Base-by-base conservation (phyloP, 2,329 filamentous ascomycete genomes). In the Exophiala dermatitidis region DNA sequence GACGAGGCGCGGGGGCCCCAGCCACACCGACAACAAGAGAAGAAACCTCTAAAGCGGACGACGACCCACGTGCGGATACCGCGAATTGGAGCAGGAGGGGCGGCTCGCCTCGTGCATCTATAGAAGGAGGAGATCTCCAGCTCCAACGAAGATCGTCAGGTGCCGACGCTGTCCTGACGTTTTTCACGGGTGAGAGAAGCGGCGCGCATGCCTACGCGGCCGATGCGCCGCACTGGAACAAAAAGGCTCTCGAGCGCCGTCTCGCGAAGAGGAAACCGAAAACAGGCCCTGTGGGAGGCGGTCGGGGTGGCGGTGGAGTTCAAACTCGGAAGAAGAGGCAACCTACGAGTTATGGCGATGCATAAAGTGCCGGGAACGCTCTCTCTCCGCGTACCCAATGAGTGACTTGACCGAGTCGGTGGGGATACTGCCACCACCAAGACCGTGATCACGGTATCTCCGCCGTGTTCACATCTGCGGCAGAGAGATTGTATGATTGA, bases 101-200 rank as follows among this genome's bases (percentile, higher is more conserved):
- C 19, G 31, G 31, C 3, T 37, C 44, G 26, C 34, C 47, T 36
- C 10, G 2, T 5, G 5, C 12, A 3, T 36, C 47, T 5, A 52
- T 36, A n/a, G 9, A 46, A 37, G 26, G 41, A 1, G 29, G 52
- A 34, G 49, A 55, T 53, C 51, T 53, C 43, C 56, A 47, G 29
- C 51, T 53, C 43, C 56, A 47, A 26, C 53, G 54, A 10, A 47
- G 56, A 50, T 53, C 59, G 31, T 60, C 57, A 7, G 55, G 56
- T 2, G 58, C 55, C 5, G 53, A 60, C 36, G 55, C 55, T 2
- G 42, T 61, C 6, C 41, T 61, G 6, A 53, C 49, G 2, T 61
- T 61, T 37, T 57, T 61, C 40, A 61, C 59, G 3, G 59, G 59
- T 12, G 50, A 56, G 31, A 42, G 59, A 7, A 50, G 28, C 37